Evolutionary conservation across 2,329 filamentous ascomycete genomes (phyloP).

Genomic region (Botrytis sinoallii): DNA sequence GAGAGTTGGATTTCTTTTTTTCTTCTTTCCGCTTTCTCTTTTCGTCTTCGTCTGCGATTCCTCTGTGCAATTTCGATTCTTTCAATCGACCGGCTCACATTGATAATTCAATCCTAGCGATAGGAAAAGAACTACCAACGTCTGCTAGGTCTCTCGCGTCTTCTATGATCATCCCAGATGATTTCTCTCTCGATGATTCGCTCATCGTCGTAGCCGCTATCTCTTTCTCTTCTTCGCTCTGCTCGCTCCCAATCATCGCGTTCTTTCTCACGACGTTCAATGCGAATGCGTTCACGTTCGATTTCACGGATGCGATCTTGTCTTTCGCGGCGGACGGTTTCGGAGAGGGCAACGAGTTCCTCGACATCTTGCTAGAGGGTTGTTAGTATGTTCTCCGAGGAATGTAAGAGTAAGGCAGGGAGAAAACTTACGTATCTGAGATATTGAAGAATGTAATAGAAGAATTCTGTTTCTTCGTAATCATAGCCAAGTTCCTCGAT

Average conservation of each 20-base stretch:
- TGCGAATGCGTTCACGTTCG: conserved; percentile 53
- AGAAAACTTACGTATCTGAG: conserved; percentile 71
- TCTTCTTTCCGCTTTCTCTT: not conserved
- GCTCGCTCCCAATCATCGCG: conserved; percentile 40
- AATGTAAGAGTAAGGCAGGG: not conserved
- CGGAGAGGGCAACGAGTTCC: conserved; percentile 76
- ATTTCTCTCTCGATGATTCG: conserved; percentile 66
- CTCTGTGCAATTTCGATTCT: not conserved
- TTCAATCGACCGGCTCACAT: not conserved
- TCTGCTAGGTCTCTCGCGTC: conserved; percentile 11
- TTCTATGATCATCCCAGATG: conserved; percentile 50
- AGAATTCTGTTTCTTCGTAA: conserved; percentile 84
- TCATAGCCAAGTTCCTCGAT: conserved; percentile 81
- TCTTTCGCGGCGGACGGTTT: conserved; percentile 70
- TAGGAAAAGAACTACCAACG: conserved; percentile 10
- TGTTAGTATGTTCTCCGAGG: conserved; percentile 37
- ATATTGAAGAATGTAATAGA: conserved; percentile 92
- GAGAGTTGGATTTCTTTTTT: not conserved
- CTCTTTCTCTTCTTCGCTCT: conserved; percentile 28
- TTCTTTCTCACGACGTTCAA: conserved; percentile 50
- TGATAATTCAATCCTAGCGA: not conserved
- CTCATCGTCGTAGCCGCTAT: conserved; percentile 54
- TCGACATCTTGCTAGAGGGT: conserved; percentile 74
- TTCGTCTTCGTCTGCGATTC: not conserved
- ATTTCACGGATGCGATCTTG: conserved; percentile 52